Conservation (phyloP, 1,284 basidiomycete genomes). For the Heterobasidion occidentale region DNA sequence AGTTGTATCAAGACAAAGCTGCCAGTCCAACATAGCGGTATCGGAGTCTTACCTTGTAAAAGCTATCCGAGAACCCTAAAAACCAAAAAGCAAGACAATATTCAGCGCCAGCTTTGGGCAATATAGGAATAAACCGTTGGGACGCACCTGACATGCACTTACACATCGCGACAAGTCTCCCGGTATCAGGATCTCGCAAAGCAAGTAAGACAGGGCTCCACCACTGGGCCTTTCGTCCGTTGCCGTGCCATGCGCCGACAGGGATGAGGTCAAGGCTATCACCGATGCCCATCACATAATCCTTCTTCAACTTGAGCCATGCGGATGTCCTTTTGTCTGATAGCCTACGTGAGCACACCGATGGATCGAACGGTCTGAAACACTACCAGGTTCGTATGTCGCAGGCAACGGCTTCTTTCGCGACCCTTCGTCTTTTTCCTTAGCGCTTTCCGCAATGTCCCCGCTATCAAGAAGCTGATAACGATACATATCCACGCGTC, state of each 20-base stretch:
- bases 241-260: slow-evolving; percentile 85
- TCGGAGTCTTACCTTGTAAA: slow-evolving; percentile 59
- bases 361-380: not conserved
- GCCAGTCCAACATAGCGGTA: not conserved
- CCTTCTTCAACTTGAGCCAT: slow-evolving; percentile 84
- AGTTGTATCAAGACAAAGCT: not conserved
- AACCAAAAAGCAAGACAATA: not conserved
- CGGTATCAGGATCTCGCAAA: slow-evolving; percentile 66
- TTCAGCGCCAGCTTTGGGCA: not conserved
- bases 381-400: slow-evolving; percentile 80
- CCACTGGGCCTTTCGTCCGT: slow-evolving; percentile 89
- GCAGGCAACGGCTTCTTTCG: slow-evolving; percentile 73
- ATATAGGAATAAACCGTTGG: slow-evolving; percentile 3
- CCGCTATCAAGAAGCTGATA: slow-evolving; percentile 52
- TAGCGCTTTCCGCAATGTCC: slow-evolving; percentile 29
- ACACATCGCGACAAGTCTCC: slow-evolving; percentile 73
- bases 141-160: slow-evolving; percentile 77
- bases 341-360: not conserved
- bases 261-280: slow-evolving; percentile 66
- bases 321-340: slow-evolving; percentile 68
- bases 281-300: slow-evolving; percentile 59
- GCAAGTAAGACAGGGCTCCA: slow-evolving; percentile 90
- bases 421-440: slow-evolving; percentile 24
- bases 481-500: not conserved
- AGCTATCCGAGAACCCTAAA: slow-evolving; percentile 80